Evolutionary conservation across 2,329 filamentous ascomycete genomes (phyloP).

Genomic region (Verticillium nonalfalfae): DNA sequence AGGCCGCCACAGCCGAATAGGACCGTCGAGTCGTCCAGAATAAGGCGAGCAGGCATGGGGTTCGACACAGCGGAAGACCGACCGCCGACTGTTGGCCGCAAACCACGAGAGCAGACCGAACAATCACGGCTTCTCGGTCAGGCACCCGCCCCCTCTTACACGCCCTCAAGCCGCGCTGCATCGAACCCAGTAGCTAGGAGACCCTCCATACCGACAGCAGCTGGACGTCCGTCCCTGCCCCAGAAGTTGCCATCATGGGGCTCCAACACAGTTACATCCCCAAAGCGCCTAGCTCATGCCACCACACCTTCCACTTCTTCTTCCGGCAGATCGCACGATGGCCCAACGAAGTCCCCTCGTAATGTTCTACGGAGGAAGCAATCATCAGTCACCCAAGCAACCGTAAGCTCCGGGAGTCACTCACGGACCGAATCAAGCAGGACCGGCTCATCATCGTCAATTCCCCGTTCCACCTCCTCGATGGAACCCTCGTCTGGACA

Average conservation of each 20-base stretch:
- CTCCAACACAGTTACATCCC: constrained; percentile 26
- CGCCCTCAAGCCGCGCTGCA: constrained; percentile 26
- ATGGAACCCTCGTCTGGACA: constrained; percentile 24
- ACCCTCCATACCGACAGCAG: constrained; percentile 16
- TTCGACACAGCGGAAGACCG: constrained; percentile 9
- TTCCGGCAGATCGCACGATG: constrained; percentile 25
- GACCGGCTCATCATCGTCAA: constrained; percentile 36
- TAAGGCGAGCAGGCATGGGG: constrained; percentile 16
- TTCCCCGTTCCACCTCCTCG: constrained; percentile 28
- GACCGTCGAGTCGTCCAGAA: constrained; percentile 27
- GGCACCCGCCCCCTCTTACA: constrained; percentile 12
- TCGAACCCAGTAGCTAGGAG: constrained; percentile 23
- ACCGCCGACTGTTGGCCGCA: constrained; percentile 4
- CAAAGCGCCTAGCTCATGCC: constrained; percentile 20
- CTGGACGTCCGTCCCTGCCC: constrained; percentile 27
- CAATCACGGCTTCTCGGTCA: constrained; percentile 3
- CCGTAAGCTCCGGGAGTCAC: constrained; percentile 22
- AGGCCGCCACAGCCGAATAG: constrained; percentile 23
- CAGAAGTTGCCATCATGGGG: constrained; percentile 37
- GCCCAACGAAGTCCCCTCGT: constrained; percentile 23
- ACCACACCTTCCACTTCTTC: constrained; percentile 21
- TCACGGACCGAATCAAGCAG: constrained; percentile 27
- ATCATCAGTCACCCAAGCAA: constrained; percentile 35
- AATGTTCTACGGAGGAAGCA: constrained; percentile 44
- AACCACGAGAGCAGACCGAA: constrained; percentile 7